Conservation (phyloP, 192 early-diverging fungal genomes). For the Haplosporangium gracile region DNA sequence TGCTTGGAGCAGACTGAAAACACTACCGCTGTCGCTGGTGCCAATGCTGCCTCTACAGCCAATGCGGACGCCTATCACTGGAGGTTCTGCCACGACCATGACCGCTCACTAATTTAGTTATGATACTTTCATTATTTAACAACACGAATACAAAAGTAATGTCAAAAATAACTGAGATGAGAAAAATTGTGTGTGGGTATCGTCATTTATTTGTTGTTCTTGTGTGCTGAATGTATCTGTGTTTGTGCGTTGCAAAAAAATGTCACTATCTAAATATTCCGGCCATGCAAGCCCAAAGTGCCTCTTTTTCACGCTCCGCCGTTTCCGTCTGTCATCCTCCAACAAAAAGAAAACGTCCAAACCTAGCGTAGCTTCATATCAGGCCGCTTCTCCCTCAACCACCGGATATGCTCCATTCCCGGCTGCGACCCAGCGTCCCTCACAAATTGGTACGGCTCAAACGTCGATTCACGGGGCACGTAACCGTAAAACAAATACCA, state of each 20-base stretch:
- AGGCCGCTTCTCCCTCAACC: neutral
- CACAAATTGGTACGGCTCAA: neutral
- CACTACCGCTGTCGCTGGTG: neutral
- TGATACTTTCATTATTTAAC: too few relatives aligned
- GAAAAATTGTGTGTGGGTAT: too few relatives aligned
- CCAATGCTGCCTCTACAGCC: neutral
- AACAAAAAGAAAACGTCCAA: neutral
- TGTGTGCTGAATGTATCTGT: too few relatives aligned
- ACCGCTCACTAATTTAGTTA: neutral
- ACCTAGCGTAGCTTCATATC: neutral
- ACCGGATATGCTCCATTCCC: constrained; percentile 3
- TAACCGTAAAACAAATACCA: neutral
- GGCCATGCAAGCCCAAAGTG: too few relatives aligned
- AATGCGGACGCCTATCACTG: neutral
- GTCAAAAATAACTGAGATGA: neutral
- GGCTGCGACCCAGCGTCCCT: neutral
- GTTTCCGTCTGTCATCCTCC: too few relatives aligned
- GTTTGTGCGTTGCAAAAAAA: too few relatives aligned
- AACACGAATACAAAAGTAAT: neutral
- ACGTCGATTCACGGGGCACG: neutral
- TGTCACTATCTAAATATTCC: too few relatives aligned
- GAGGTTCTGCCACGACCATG: neutral
- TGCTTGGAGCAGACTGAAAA: constrained; percentile 8
- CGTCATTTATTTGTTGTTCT: too few relatives aligned
- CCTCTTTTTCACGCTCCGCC: too few relatives aligned